Evolutionary conservation across 441 rosid genomes (phyloP).

Genomic region (Bruguiera hainesii): DNA sequence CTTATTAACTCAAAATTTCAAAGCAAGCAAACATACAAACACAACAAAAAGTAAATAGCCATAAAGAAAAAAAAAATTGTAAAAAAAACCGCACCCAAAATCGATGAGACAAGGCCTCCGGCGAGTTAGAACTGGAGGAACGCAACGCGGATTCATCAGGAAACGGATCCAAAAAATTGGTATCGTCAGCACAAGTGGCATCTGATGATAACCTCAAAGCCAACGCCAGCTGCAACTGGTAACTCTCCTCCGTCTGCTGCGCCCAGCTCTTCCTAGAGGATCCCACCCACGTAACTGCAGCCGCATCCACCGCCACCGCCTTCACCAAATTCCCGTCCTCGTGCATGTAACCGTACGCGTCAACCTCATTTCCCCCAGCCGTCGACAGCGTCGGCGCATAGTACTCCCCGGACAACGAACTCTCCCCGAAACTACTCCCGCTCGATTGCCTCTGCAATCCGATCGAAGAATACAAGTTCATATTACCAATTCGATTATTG

Average conservation of each 20-base stretch:
- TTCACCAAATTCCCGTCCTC: conserved; percentile 53
- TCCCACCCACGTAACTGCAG: conserved; percentile 30
- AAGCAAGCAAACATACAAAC: background rate
- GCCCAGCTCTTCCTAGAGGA: conserved; percentile 94
- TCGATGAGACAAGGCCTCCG: conserved; percentile 80
- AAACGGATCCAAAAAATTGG: conserved; percentile 80
- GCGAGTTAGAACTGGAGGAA: conserved; percentile 48
- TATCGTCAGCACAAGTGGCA: conserved; percentile 91
- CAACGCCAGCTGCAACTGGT: conserved; percentile 95
- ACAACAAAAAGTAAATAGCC: background rate
- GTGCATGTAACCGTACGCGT: conserved; percentile 51
- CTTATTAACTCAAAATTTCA: background rate
- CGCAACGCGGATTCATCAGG: conserved; percentile 62
- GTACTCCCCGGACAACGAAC: conserved; percentile 90
- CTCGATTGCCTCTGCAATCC: conserved; percentile 91
- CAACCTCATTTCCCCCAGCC: conserved; percentile 60
- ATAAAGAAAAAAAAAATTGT: background rate
- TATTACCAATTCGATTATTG: conserved; percentile 43
- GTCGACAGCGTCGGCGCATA: conserved; percentile 58
- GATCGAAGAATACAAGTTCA: conserved; percentile 47
- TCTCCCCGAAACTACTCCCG: conserved; percentile 95
- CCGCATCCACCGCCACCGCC: conserved; percentile 34
- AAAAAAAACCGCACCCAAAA: conserved; percentile 62
- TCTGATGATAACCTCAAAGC: conserved; percentile 83
- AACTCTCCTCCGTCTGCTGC: conserved; percentile 98